Conservation (phyloP, 768 basidiomycete species). For the Naematelia aurantialba region DNA sequence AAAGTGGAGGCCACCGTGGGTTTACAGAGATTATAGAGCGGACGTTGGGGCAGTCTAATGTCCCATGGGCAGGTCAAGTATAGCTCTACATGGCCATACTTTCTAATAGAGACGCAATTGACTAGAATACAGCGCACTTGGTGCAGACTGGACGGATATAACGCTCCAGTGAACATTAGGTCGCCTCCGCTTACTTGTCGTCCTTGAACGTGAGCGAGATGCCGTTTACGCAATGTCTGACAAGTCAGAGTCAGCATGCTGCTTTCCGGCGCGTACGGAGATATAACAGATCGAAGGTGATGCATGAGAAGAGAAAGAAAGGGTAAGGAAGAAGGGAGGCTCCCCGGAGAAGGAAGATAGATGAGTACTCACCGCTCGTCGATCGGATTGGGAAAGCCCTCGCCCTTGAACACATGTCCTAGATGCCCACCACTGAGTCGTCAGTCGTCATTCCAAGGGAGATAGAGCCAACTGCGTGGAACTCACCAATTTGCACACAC, state of each 20-base stretch:
- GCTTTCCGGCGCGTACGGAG: too few species aligned
- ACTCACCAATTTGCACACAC: conserved; percentile 72
- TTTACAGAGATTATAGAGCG: too few species aligned
- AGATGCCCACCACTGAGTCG: conserved; percentile 69
- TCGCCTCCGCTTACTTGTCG: conserved; percentile 51
- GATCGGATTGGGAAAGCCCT: conserved; percentile 77
- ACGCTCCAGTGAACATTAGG: too few species aligned
- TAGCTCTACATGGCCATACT: not conserved
- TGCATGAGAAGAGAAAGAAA: not conserved
- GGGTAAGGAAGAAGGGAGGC: conserved; percentile 52
- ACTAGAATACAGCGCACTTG: not conserved
- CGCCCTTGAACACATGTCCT: conserved; percentile 93
- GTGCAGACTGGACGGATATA: too few species aligned
- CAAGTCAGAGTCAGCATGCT: conserved; percentile 1
- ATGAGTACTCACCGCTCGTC: conserved; percentile 30
- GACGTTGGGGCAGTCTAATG: too few species aligned
- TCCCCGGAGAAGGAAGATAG: not conserved
- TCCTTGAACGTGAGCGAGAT: conserved; percentile 73
- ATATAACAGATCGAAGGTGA: not conserved
- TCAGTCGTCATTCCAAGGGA: conserved; percentile 1
- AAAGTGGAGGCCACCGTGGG: not conserved
- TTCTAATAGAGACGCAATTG: not conserved
- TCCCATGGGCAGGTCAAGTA: too few species aligned
- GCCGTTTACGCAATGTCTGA: conserved; percentile 63
- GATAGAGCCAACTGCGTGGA: not conserved